phyloP scores from a whole-genome alignment of 805 yeast species.

The Yamadazyma laniorum region DNA sequence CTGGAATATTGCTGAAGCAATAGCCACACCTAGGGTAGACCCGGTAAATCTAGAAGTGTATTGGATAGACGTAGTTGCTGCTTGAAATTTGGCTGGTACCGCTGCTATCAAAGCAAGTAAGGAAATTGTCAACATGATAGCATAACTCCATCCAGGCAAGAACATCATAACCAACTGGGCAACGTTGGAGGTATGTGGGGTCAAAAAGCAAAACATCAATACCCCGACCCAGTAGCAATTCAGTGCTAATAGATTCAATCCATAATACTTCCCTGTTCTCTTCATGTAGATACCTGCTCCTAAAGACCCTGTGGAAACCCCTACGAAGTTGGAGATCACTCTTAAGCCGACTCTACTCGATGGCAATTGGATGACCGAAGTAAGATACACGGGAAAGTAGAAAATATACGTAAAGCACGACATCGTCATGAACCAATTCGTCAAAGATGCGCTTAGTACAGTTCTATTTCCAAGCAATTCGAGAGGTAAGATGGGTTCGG shows the following conservation, averaged over 20 bases:
- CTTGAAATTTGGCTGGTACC: conserved; percentile 67
- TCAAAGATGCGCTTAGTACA: conserved; percentile 60
- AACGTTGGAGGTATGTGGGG: conserved; percentile 18
- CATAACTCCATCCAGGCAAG: conserved; percentile 63
- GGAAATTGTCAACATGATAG: conserved; percentile 67
- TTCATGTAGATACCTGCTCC: conserved; percentile 16
- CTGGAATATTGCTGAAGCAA: conserved; percentile 67
- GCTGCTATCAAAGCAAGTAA: conserved; percentile 74
- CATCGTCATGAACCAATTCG: conserved; percentile 73
- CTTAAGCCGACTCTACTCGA: conserved; percentile 60
- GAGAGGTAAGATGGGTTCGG: conserved; percentile 69
- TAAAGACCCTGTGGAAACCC: conserved; percentile 48
- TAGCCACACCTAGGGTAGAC: conserved; percentile 76
- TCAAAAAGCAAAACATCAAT: conserved; percentile 26
- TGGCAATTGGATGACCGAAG: conserved; percentile 49
- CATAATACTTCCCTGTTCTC: conserved; percentile 53
- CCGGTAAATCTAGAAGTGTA: conserved; percentile 87
- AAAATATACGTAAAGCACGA: conserved; percentile 59
- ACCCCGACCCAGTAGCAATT: conserved; percentile 38
- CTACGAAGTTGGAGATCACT: conserved; percentile 64
- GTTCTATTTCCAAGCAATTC: conserved; percentile 57
- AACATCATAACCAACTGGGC: conserved; percentile 34
- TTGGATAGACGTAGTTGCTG: conserved; percentile 85
- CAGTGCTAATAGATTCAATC: conserved; percentile 42
- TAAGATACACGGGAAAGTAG: conserved; percentile 68